Percentiles rank a stretch among this genome's conserved stretches.
phyloP scores from a whole-genome alignment of 2,329 filamentous ascomycete genomes.

The Microcyclospora tardicrescens region DNA sequence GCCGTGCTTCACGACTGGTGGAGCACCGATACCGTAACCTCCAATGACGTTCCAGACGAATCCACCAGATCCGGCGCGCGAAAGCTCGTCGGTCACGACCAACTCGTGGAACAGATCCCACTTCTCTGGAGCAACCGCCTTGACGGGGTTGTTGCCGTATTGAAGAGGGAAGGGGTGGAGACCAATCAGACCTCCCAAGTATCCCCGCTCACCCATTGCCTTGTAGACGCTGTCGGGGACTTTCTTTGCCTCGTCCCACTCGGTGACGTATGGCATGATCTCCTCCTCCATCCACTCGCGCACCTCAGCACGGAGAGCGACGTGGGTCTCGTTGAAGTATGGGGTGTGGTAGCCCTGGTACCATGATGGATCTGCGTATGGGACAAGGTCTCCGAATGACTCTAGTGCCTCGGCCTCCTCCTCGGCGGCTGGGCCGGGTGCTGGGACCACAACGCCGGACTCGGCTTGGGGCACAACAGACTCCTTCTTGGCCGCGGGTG shows the following conservation, averaged over 20 bases:
- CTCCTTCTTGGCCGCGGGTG: constrained; percentile 30
- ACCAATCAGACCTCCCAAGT: constrained; percentile 83
- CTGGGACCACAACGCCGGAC: constrained; percentile 37
- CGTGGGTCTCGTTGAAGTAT: constrained; percentile 92
- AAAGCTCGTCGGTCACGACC: constrained; percentile 87
- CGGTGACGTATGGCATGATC: constrained; percentile 80
- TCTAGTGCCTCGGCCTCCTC: constrained; percentile 63
- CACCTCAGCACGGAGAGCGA: constrained; percentile 76
- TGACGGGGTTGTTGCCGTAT: constrained; percentile 52
- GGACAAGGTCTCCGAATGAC: constrained; percentile 72
- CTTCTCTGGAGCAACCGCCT: constrained; percentile 69
- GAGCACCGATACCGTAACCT: constrained; percentile 90
- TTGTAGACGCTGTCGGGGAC: constrained; percentile 87
- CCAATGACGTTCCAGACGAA: constrained; percentile 96
- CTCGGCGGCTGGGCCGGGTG: constrained; percentile 27
- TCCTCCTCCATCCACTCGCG: constrained; percentile 83
- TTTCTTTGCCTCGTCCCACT: constrained; percentile 93
- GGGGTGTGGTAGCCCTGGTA: constrained; percentile 63
- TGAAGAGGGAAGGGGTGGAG: constrained; percentile 61
- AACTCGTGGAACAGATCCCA: constrained; percentile 99
- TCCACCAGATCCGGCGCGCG: constrained; percentile 74
- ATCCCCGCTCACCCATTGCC: constrained; percentile 85
- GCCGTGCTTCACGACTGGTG: constrained; percentile 84
- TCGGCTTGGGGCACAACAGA: constrained; percentile 46
- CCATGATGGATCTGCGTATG: constrained; percentile 87